These are phyloP conservation scores for Lachancea kluyveri DNA, from an alignment of 805 yeast species.

Conservation along the genomic window DNA sequence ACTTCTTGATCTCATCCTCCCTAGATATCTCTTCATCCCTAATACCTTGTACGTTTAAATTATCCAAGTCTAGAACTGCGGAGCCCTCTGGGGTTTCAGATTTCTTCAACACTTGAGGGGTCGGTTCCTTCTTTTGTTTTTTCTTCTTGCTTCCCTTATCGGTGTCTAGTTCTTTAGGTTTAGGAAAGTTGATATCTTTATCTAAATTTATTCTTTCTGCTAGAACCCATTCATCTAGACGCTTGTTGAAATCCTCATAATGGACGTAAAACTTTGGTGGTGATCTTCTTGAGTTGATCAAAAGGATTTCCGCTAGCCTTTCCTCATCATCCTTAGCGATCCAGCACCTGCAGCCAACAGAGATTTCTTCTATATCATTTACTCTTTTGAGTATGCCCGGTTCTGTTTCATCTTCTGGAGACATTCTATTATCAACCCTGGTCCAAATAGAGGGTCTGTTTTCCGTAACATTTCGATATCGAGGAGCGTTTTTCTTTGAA, in stretches of 20 bases:
- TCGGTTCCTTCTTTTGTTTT: conserved; percentile 27
- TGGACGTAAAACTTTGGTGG: conserved; percentile 84
- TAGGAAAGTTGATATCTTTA: conserved; percentile 68
- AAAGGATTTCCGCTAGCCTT: conserved; percentile 79
- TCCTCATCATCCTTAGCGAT: conserved; percentile 76
- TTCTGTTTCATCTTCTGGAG: conserved; percentile 20
- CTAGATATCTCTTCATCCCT: conserved; percentile 65
- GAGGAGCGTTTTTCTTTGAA: no score
- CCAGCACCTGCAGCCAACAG: conserved; percentile 75
- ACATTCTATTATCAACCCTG: conserved; percentile 8
- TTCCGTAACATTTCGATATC: no score
- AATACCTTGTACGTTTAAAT: conserved; percentile 79
- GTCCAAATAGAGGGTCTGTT: no score
- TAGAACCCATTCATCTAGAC: conserved; percentile 93
- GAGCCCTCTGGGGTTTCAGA: conserved; percentile 31
- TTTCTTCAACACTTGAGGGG: conserved; percentile 14
- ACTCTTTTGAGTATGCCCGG: conserved; percentile 25
- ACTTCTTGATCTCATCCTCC: conserved; percentile 87
- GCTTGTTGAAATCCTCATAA: conserved; percentile 88
- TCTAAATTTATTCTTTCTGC: conserved; percentile 64
- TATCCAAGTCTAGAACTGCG: conserved; percentile 80
- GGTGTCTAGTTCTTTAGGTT: conserved; percentile 43
- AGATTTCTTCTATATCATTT: conserved; percentile 41
- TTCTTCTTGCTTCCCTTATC: conserved; percentile 31
- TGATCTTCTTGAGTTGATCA: conserved; percentile 68